Conservation (phyloP, 768 basidiomycete genomes). For the Mrakia blollopis region DNA sequence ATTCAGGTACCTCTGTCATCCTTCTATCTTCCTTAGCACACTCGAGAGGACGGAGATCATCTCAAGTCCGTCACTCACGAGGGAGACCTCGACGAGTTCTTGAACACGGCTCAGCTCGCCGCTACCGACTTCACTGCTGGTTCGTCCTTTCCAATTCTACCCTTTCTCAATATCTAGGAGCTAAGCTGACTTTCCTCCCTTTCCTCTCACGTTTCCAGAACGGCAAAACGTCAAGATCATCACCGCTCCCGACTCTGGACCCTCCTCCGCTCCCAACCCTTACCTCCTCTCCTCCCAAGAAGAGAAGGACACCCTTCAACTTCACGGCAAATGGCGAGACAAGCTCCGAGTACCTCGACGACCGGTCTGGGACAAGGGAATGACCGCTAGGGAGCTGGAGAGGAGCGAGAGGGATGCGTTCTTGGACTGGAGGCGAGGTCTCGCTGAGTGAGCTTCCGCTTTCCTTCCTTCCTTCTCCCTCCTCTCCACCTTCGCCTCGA, state of each 20-base stretch:
- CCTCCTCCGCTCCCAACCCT: conserved; percentile 55
- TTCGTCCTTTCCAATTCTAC: conserved; percentile 44
- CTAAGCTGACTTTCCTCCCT: not conserved
- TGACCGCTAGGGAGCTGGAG: conserved; percentile 73
- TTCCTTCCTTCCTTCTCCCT: not conserved
- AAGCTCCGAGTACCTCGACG: conserved; percentile 81
- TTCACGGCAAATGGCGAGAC: conserved; percentile 67
- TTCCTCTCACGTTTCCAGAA: conserved; percentile 37
- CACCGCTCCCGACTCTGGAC: conserved; percentile 36
- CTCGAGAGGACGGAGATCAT: conserved; percentile 62
- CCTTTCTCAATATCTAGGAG: not conserved
- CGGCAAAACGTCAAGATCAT: conserved; percentile 47
- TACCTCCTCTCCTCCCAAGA: conserved; percentile 78
- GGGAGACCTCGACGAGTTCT: conserved; percentile 87
- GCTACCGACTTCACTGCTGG: conserved; percentile 95
- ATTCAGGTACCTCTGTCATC: not conserved
- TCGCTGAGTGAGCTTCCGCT: conserved; percentile 68
- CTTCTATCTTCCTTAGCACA: conserved; percentile 49
- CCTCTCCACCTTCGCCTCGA: not conserved
- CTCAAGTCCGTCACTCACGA: conserved; percentile 94
- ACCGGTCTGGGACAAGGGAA: conserved; percentile 79
- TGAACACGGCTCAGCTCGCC: conserved; percentile 89
- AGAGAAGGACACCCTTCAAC: conserved; percentile 66
- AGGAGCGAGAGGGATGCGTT: conserved; percentile 84
- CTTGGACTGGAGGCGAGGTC: conserved; percentile 82